These are phyloP conservation scores for Cornus kousa DNA, from an alignment of 148 eudicot species.

Conservation along the genomic window DNA sequence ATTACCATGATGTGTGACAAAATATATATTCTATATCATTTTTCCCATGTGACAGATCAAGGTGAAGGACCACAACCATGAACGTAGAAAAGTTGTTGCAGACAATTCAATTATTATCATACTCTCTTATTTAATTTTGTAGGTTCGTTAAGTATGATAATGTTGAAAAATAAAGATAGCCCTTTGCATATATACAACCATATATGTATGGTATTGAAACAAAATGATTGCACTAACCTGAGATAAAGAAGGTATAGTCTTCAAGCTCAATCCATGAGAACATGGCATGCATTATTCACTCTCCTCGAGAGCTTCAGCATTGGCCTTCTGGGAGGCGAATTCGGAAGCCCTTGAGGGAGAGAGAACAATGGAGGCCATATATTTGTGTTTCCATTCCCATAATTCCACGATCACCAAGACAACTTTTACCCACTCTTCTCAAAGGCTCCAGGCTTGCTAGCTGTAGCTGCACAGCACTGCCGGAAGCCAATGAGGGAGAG, in stretches of 20 bases:
- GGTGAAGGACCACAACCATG: too few relatives aligned
- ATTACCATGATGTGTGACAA: neutral
- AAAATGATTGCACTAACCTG: neutral
- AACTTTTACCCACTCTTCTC: neutral
- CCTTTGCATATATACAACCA: too few relatives aligned
- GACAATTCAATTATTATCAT: too few relatives aligned
- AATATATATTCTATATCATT: too few relatives aligned
- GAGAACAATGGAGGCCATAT: conserved; percentile 10
- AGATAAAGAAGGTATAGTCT: neutral
- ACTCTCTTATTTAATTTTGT: too few relatives aligned
- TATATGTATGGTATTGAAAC: neutral
- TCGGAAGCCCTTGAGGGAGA: conserved; percentile 26
- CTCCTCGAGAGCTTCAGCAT: neutral
- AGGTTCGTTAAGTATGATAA: too few relatives aligned
- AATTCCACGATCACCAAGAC: neutral
- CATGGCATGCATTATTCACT: neutral
- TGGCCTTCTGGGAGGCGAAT: neutral
- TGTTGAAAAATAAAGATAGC: too few relatives aligned
- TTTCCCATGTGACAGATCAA: too few relatives aligned
- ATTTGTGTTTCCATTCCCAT: neutral
- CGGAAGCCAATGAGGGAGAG: conserved; percentile 30
- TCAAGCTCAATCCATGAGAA: neutral
- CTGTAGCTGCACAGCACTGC: neutral
- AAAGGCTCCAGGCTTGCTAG: neutral
- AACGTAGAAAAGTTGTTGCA: too few relatives aligned